Conservation (phyloP, 345 rosid species). For the Isatis tinctoria region DNA sequence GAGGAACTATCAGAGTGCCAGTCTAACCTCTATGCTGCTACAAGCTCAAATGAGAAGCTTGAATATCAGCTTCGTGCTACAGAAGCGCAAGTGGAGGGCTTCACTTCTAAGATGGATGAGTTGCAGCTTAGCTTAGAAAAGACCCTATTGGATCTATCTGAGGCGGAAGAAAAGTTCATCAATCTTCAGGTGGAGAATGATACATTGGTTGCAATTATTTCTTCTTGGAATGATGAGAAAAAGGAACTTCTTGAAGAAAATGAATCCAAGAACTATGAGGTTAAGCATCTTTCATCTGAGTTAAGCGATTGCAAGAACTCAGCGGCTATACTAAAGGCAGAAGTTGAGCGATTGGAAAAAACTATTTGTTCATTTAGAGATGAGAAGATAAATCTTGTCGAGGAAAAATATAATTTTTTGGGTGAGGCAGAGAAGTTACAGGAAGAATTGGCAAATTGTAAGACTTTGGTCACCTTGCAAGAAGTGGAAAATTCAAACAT, state of each 20-base stretch:
- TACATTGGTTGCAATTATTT: slow-evolving; percentile 39
- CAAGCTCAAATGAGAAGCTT: slow-evolving; percentile 44
- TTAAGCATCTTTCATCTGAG: slow-evolving; percentile 52
- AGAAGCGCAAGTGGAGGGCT: slow-evolving; percentile 48
- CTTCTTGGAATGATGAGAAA: slow-evolving; percentile 50
- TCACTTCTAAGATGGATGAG: slow-evolving; percentile 45
- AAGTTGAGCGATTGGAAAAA: slow-evolving; percentile 51
- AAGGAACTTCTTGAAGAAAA: slow-evolving; percentile 47
- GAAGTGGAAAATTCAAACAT: slow-evolving; percentile 45
- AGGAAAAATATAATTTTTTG: slow-evolving; percentile 37
- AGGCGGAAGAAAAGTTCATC: slow-evolving; percentile 40
- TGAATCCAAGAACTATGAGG: slow-evolving; percentile 36
- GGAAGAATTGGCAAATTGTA: slow-evolving; percentile 54
- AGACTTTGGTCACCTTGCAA: slow-evolving; percentile 46
- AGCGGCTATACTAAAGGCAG: slow-evolving; percentile 41
- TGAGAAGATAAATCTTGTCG: slow-evolving; percentile 46
- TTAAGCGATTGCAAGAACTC: slow-evolving; percentile 43
- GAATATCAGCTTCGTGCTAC: slow-evolving; percentile 42
- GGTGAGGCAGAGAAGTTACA: slow-evolving; percentile 50
- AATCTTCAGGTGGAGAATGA: slow-evolving; percentile 59
- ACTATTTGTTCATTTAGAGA: slow-evolving; percentile 41
- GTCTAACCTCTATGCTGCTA: slow-evolving; percentile 49
- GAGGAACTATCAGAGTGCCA: slow-evolving; percentile 56
- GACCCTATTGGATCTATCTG: slow-evolving; percentile 53
- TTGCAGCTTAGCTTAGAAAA: slow-evolving; percentile 57